Evolutionary conservation across 2,329 filamentous ascomycete genomes (phyloP).

Genomic region (Cordyceps militaris): DNA sequence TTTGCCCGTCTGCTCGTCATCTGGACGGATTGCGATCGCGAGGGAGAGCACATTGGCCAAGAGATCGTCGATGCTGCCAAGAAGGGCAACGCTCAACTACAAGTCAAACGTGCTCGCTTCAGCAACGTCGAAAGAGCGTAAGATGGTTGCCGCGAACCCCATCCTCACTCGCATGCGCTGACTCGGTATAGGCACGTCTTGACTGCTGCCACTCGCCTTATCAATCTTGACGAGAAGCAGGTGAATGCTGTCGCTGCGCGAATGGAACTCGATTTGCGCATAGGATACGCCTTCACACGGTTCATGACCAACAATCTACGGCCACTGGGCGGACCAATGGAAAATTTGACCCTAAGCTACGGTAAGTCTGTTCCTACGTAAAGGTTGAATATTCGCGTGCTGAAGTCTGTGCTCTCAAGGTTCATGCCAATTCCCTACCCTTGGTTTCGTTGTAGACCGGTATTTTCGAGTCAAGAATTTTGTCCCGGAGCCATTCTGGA

Average conservation of each 20-base stretch:
- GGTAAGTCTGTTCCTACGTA: slow-evolving; percentile 40
- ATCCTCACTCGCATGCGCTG: background rate
- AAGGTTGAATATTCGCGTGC: background rate
- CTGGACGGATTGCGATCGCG: slow-evolving; percentile 97
- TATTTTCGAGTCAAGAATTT: slow-evolving; percentile 95
- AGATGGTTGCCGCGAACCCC: slow-evolving; percentile 27
- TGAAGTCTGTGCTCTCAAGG: slow-evolving; percentile 30
- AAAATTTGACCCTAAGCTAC: slow-evolving; percentile 68
- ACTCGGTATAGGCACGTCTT: slow-evolving; percentile 64
- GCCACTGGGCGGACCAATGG: slow-evolving; percentile 59
- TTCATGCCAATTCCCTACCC: slow-evolving; percentile 92
- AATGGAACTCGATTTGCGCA: slow-evolving; percentile 87
- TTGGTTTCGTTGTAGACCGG: slow-evolving; percentile 94
- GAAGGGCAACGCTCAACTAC: slow-evolving; percentile 64
- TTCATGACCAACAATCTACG: slow-evolving; percentile 77
- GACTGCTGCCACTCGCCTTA: slow-evolving; percentile 68
- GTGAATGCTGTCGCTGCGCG: slow-evolving; percentile 81
- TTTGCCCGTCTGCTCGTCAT: slow-evolving; percentile 75
- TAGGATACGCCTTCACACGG: slow-evolving; percentile 87
- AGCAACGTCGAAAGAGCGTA: slow-evolving; percentile 92
- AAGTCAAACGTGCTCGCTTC: slow-evolving; percentile 81
- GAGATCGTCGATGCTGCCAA: slow-evolving; percentile 80
- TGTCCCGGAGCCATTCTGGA: slow-evolving; percentile 86
- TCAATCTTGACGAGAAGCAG: slow-evolving; percentile 75
- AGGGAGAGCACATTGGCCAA: slow-evolving; percentile 91